Conservation (phyloP, 192 early-diverging fungal species). For the Dissophora ornata region DNA sequence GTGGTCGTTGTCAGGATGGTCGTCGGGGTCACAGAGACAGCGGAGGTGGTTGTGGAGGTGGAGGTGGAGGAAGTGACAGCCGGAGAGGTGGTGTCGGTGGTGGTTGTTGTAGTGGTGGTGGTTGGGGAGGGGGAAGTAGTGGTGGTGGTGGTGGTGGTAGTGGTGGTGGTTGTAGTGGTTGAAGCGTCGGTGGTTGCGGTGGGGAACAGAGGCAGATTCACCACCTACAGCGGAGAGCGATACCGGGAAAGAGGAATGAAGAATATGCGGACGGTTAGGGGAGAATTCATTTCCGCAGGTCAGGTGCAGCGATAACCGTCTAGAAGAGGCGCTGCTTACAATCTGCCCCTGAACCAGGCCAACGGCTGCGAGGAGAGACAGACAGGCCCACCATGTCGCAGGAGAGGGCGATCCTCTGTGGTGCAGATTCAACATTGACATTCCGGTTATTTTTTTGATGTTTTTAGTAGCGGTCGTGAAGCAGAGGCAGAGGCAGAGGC, state of each 20-base stretch:
- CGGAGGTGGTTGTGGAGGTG: not conserved
- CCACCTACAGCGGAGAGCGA: too few species aligned
- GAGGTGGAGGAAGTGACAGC: not conserved
- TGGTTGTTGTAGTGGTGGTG: constrained; percentile 1
- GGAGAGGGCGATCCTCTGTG: not conserved
- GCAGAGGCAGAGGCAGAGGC: too few species aligned
- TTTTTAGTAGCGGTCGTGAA: too few species aligned
- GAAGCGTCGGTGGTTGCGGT: not conserved
- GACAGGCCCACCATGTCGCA: not conserved
- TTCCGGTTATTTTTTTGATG: too few species aligned
- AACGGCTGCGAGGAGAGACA: constrained; percentile 19
- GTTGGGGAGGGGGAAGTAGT: not conserved
- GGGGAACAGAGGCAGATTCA: too few species aligned
- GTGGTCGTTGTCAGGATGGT: not conserved
- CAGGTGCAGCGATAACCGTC: too few species aligned
- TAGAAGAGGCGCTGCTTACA: not conserved
- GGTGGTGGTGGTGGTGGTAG: not conserved
- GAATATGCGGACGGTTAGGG: too few species aligned
- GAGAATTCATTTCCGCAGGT: too few species aligned
- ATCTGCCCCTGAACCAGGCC: constrained; percentile 31
- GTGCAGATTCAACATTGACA: not conserved
- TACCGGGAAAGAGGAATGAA: too few species aligned
- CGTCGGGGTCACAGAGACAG: not conserved
- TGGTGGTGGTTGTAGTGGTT: not conserved
- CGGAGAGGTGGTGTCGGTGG: not conserved